Evolutionary conservation across 768 basidiomycete genomes (phyloP), one percentile per base, ranked within the genome.

Genomic region (Gloeophyllum trabeum): DNA sequence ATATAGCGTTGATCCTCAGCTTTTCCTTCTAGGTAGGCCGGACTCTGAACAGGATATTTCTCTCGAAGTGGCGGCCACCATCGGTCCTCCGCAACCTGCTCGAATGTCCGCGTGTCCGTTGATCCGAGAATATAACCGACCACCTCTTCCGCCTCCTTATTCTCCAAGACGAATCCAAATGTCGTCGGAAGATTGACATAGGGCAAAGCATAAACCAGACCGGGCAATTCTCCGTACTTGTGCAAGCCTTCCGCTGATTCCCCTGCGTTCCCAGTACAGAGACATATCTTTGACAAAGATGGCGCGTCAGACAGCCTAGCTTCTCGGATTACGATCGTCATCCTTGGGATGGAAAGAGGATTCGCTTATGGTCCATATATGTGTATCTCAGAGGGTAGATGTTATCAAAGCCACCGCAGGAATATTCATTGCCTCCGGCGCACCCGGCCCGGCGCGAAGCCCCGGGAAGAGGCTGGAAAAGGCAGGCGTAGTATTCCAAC

Each of bases 121-220:
- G 84, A 69, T 38, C 80, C 80, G 24, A 88, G 57, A 44, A 76
- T 59, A 54, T 89, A 89, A 25, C 87, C 87, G 34, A 88, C 81
- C 1, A 79, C 72, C 21, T 53, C 28, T 10, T 16, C 10, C 10
- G 36, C 36, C 36, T 53, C 50, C 28, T 69, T 64, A 36, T 79
- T 76, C 32, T 73, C 76, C 54, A 90, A 60, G 32, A 88, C 83
- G 56, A 83, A 89, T 7, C 73, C 83, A 71, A 75, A 86, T 19
- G 79, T 76, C 41, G 53, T 49, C n/a, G 75, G 70, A 13, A 81
- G 59, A 41, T 75, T 73, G 44, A 83, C 68, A 58, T 89, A 89
- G 2, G 86, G 86, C 36, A 84, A 70, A 3, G 85, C 79, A 52
- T 79, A 88, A 34, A 81, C 65, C 34, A 86, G 66, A 4, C 85